Evolutionary conservation across 2,329 filamentous ascomycete genomes (phyloP), one percentile per base, ranked within the genome.

Genomic region (Cladosporium halotolerans): DNA sequence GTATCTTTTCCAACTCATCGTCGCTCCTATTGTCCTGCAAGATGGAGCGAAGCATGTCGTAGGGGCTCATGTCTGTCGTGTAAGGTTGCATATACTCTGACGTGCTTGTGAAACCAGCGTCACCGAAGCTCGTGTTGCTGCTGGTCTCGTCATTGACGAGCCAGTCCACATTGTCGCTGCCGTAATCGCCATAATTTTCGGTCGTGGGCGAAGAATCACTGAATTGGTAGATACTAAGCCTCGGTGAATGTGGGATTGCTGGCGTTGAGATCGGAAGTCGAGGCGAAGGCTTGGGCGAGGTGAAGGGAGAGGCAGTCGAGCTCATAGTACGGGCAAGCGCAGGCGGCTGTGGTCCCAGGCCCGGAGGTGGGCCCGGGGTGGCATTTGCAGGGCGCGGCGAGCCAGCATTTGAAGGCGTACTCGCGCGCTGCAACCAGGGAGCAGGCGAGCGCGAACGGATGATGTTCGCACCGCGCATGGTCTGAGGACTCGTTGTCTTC

Each of bases 131-230:
- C 19, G 89, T 85, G 54, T 90, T 81, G 62, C 86, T 91, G 63
- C 85, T 87, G 51, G 82, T 83, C 63, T 88, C 86, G 68, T 93
- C 93, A 61, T 81, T 85, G 50, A 96, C 89, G 43, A 97, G 79
- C 93, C 92, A 97, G 71, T 97, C 92, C 49, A 99, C 90, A 63
- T 93, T 96, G 69, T 97, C 92, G 58, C 86, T 88, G 61, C 92
- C 91, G 66, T 90, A 86, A 63, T 97, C 90, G 53, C 90, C 90
- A 67, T 95, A 92, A 56, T 88, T 88, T 65, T 97, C 91, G 42
- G 85, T 84, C 14, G 87, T 83, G 6, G 89, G 86, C 45, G 84
- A 88, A 16, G 84, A 80, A 64, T 96, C 90, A 66, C 83, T 92
- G 72, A 96, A 96, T 70, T 96, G 89, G 73, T 97, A 99, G 51